Conservation (phyloP, 495 filamentous ascomycete species). For the Aspergillus sparsus region DNA sequence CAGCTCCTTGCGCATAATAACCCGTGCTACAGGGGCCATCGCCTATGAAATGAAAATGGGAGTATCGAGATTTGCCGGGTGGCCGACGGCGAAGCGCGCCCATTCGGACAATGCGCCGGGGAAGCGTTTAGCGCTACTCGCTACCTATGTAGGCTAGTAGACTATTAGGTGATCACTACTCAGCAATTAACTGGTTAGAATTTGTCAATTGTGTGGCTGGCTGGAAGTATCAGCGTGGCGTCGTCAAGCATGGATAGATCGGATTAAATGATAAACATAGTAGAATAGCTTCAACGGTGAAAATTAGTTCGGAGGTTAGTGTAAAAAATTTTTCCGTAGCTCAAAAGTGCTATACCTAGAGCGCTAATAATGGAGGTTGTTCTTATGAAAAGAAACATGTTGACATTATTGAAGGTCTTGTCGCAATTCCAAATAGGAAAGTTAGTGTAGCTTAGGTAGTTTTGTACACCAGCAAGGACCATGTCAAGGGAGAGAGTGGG, state of each 20-base stretch:
- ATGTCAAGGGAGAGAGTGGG: neutral
- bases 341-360: neutral
- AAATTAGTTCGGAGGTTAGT: neutral
- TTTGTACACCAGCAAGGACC: neutral
- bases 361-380: no score
- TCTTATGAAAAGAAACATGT: no score
- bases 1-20: conserved; percentile 28
- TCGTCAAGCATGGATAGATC: no score
- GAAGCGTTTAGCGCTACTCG: no score
- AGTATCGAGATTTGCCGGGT: neutral
- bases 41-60: neutral
- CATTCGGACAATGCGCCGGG: no score
- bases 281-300: neutral
- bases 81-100: neutral
- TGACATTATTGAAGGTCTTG: neutral
- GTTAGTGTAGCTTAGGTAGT: conserved; percentile 1
- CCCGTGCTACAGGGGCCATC: conserved; percentile 28
- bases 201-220: conserved; percentile 1
- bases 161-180: neutral
- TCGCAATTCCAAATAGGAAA: conserved; percentile 1
- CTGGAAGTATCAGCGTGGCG: neutral
- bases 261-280: no score
- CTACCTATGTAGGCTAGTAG: no score
- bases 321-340: neutral
- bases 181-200: neutral